Percentiles rank a stretch among this genome's conserved stretches.
Evolutionary conservation across 2,329 filamentous ascomycete species (phyloP).

Genomic region (Xylariaceae sp.): DNA sequence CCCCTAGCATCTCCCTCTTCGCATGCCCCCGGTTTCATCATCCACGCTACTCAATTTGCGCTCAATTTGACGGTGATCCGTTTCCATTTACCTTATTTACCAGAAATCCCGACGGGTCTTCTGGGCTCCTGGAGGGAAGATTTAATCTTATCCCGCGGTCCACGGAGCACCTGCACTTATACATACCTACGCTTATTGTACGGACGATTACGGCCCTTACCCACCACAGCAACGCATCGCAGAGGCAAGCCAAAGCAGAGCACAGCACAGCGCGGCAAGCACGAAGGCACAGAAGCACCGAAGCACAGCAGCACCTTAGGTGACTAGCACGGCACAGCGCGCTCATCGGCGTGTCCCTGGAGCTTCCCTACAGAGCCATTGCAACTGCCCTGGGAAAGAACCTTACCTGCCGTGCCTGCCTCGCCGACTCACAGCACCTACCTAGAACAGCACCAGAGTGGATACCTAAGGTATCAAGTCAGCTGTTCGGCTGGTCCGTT

Average conservation of each 20-base stretch:
- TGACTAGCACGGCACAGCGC: too few relatives aligned
- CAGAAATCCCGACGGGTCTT: neutral
- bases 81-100: neutral
- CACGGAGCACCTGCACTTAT: too few relatives aligned
- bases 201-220: neutral
- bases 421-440: neutral
- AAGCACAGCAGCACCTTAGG: too few relatives aligned
- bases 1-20: neutral
- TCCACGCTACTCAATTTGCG: neutral
- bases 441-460: neutral
- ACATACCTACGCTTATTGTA: too few relatives aligned
- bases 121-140: neutral
- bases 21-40: neutral
- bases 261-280: too few relatives aligned
- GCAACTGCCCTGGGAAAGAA: neutral
- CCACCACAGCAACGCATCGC: neutral
- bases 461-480: neutral
- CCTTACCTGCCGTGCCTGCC: too few relatives aligned
- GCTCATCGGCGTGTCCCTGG: neutral
- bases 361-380: neutral
- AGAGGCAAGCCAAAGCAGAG: too few relatives aligned
- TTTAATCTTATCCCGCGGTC: neutral
- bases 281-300: too few relatives aligned
- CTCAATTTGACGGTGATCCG: slow-evolving; percentile 5
- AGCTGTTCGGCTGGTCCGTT: neutral